Conservation (phyloP, 169 alveolate genomes). For the Cryptosporidium sp. region DNA sequence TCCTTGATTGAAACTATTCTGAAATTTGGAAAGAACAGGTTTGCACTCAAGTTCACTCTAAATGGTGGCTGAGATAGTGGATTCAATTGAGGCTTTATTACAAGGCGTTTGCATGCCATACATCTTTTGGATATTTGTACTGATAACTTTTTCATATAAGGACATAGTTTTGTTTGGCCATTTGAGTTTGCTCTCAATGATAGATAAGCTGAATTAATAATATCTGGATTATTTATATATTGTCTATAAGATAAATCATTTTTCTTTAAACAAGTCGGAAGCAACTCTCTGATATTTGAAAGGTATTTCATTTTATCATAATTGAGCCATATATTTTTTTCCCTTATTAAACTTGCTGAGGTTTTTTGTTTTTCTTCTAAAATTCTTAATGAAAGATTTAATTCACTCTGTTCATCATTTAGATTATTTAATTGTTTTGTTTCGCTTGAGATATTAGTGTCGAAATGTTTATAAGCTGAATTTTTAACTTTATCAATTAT, state of each 20-base stretch:
- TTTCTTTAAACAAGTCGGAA: not conserved
- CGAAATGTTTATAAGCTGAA: not conserved
- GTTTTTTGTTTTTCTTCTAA: not conserved
- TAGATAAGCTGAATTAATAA: slow-evolving; percentile 35
- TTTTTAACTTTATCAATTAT: not conserved
- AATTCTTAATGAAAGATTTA: not conserved
- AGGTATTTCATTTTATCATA: not conserved
- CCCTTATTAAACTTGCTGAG: not conserved
- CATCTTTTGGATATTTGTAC: slow-evolving; percentile 77
- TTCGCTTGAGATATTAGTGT: not conserved
- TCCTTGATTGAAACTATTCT: slow-evolving; percentile 15
- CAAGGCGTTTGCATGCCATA: slow-evolving; percentile 74
- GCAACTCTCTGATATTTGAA: not conserved
- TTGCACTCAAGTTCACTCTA: slow-evolving; percentile 69
- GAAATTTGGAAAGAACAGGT: slow-evolving; percentile 52
- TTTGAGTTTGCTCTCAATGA: slow-evolving; percentile 6
- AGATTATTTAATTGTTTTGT: not conserved
- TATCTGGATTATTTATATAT: slow-evolving; percentile 55
- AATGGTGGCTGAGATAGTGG: slow-evolving; percentile 76
- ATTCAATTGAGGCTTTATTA: slow-evolving; percentile 77
- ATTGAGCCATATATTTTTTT: slow-evolving; percentile 12
- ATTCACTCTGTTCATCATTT: not conserved
- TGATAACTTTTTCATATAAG: slow-evolving; percentile 10
- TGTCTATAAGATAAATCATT: slow-evolving; percentile 25
- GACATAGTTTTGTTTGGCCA: not conserved